These are phyloP conservation scores for Botrytis deweyae DNA, from an alignment of 2,329 filamentous ascomycete species.

Conservation along the genomic window DNA sequence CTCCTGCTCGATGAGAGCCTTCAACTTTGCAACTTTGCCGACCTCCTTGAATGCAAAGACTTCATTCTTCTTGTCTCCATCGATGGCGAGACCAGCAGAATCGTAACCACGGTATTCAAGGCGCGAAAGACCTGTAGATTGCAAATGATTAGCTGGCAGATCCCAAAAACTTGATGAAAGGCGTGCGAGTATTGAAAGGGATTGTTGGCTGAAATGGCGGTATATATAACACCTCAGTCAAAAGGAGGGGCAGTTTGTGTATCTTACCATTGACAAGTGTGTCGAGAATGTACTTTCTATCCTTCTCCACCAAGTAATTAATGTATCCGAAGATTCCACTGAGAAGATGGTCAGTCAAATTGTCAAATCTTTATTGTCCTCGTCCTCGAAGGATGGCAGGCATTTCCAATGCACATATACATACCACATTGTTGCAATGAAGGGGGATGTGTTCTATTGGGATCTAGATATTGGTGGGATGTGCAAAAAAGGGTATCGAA, in stretches of 20 bases:
- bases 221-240: not conserved
- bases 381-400: not conserved
- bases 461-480: not conserved
- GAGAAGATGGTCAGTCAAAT: slow-evolving; percentile 19
- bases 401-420: slow-evolving; percentile 17
- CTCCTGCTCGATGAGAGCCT: slow-evolving; percentile 82
- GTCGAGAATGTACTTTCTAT: slow-evolving; percentile 92
- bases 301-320: slow-evolving; percentile 98
- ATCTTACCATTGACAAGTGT: slow-evolving; percentile 81
- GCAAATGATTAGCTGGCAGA: slow-evolving; percentile 2
- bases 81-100: slow-evolving; percentile 90
- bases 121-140: slow-evolving; percentile 61
- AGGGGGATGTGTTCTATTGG: not conserved
- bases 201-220: not conserved
- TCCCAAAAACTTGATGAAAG: not conserved
- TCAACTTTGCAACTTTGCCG: slow-evolving; percentile 96
- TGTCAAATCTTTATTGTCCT: slow-evolving; percentile 17
- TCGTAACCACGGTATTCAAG: slow-evolving; percentile 99
- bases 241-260: slow-evolving; percentile 18
- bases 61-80: slow-evolving; percentile 98
- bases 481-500: slow-evolving; percentile 16
- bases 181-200: not conserved
- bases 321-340: slow-evolving; percentile 98
- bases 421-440: slow-evolving; percentile 34
- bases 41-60: slow-evolving; percentile 98